Base-by-base conservation (phyloP, 495 filamentous ascomycete genomes). In the Trichoderma gamsii region DNA sequence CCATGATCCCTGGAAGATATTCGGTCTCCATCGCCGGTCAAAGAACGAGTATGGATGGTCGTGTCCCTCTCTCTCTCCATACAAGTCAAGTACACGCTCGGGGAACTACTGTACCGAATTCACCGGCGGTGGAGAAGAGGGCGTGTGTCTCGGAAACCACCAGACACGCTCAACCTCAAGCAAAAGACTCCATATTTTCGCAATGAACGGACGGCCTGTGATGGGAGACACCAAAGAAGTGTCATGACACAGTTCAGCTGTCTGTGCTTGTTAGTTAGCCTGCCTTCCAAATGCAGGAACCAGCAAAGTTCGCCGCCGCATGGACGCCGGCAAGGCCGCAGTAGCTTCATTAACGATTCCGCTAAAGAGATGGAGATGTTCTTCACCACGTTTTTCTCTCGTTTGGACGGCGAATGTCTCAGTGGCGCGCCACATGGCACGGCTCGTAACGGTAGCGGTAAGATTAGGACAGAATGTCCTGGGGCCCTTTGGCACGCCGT, bases 201-300 rank as follows among this genome's bases (percentile, higher is more conserved):
- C 52, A 27, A 18, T 25, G 7, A 59, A 29, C 25, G 52, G 21
- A 29, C 29, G 29, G 29, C 29, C 29, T 29, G 29, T 29, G 29
- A 29, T 29, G 1, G 4, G 29, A 61, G 27, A 61, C 27, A 25
- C 6, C 12, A 29, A 12, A 29, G 27, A 16, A n/a, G 8, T 18
- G 49, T 29, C 56, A 61, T 61, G 56, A 61, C 56, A 61, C 56
- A 32, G 27, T 32, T 11, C 56, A 32, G 13, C 12, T 2, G 27
- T 61, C 56, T 21, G 56, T 27, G 27, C 56, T 8, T 56, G 51
- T 25, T 56, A 11, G 15, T 59, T 59, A 32, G 56, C n/a, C 23
- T 29, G 56, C 56, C 56, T 61, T 32, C n/a, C 56, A 18, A 61
- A 61, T 61, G 56, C 56, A 61, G 56, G 56, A 61, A 61, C 56